These are phyloP conservation scores for Schoenoplectus tabernaemontani DNA, from an alignment of 202 grass and related monocot species.

Conservation along the genomic window DNA sequence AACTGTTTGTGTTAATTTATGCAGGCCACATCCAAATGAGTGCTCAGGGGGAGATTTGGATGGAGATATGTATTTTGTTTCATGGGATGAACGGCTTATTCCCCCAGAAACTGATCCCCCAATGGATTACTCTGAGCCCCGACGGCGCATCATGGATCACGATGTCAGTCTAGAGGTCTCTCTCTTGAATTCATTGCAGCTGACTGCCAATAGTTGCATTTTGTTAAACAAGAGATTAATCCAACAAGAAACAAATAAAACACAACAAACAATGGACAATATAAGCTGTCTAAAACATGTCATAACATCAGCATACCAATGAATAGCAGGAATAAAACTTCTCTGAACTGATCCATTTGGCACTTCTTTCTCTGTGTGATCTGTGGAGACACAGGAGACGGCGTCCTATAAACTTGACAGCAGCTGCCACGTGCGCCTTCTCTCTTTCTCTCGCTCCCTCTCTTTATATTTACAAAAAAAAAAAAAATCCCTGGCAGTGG, in stretches of 20 bases:
- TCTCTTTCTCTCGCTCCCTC: too few species aligned
- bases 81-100: constrained; percentile 80
- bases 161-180: constrained; percentile 78
- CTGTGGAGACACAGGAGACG: too few species aligned
- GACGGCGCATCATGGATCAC: constrained; percentile 76
- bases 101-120: constrained; percentile 67
- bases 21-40: constrained; percentile 93
- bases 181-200: background rate
- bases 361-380: too few species aligned
- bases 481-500: too few species aligned
- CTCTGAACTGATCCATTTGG: background rate
- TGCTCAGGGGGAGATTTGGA: constrained; percentile 97
- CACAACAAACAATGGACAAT: background rate
- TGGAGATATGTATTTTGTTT: constrained; percentile 87
- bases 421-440: too few species aligned
- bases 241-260: background rate
- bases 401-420: too few species aligned
- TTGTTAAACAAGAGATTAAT: background rate
- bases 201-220: background rate
- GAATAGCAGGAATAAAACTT: background rate
- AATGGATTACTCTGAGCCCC: constrained; percentile 82
- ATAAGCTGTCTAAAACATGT: background rate
- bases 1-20: background rate
- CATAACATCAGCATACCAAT: background rate
- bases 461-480: too few species aligned